Evolutionary conservation across 2,329 filamentous ascomycete species (phyloP), one percentile per base, ranked within the genome.

Genomic region (Colletotrichum sp.): DNA sequence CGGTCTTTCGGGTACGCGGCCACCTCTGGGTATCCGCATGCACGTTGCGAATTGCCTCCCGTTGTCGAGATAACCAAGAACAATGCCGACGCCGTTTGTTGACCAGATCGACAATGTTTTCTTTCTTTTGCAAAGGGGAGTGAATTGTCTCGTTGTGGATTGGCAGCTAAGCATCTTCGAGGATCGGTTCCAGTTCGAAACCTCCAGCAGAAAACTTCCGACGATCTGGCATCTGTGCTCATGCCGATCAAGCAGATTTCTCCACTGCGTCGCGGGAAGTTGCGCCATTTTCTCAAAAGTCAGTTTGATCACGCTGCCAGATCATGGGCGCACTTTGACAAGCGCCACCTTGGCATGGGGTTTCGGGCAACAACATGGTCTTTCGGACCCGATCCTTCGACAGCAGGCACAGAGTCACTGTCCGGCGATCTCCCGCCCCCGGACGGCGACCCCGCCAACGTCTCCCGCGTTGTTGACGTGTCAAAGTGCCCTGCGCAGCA

Each of bases 271-370:
- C n/a, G 33, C 27, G 61, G 12, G 27, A n/a, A 8, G 58, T 57
- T 47, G 57, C 66, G 66, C 55, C 57, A 54, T 64, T 36, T 66
- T 54, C 21, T 31, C 27, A 13, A 21, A 36, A 29, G 55, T 51
- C 57, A 51, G 72, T 66, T 72, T 67, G 72, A 33, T 61, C 68
- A 67, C 58, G 72, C 27, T 57, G 31, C 24, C 18, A 38, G 61
- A 57, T 70, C 61, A 66, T 43, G 61, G 71, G 67, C 67, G 61
- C 13, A 57, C 27, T 59, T 63, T 74, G 62, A 74, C 72, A 72
- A 36, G 55, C 31, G 57, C 57, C 62, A 67, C 33, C 68, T 63
- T 58, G 72, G 68, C 68, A n/a, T 58, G 12, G 11, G 38, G 54
- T 34, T 33, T 71, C 69, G 69, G 69, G 31, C 38, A 70, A 21